Base-by-base conservation (phyloP, 768 basidiomycete species). In the Thelephora aurantiotincta region DNA sequence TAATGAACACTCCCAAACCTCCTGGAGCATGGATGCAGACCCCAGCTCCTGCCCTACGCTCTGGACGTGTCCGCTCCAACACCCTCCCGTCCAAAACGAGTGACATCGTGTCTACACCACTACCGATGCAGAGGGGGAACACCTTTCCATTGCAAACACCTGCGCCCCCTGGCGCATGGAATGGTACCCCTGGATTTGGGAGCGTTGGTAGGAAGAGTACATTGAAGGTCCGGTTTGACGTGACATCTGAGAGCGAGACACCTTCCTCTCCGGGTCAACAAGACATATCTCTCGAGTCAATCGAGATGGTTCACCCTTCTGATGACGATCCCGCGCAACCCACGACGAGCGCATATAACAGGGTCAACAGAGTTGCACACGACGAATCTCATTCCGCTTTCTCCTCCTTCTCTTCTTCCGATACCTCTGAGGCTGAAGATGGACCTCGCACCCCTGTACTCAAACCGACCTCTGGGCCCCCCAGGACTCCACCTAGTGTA, bases 161-260 rank as follows among this genome's bases (percentile, higher is more conserved):
- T 36, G 75, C 69, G n/a, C 74, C 72, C 2, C 82, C 83, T 16
- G 83, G 83, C 35, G 80, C 70, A 35, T 85, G 81, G 79, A 51
- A 54, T 37, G 44, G 49, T 20, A 61, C 60, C 2, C 60, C 60
- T 7, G 50, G 48, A 2, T 50, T 47, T n/a, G 11, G 42, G 33
- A 54, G 56, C 7, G 49, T 56, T 43, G 51, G 57, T 51, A 62
- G 71, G 54, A 83, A 77, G 58, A 77, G 75, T 50, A 65, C 78
- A 20, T 59, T 79, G 51, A 82, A 82, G 58, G 85, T 89, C 47
- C 77, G 85, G 36, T 88, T 88, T 54, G 77, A 86, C 52, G 66
- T 70, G 53, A 35, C 55, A 11, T 9, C 56, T 46, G 51, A 55
- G 58, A 65, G 54, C 54, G 63, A 58, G 60, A 14, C 38, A 22